These are phyloP conservation scores for Cynara cardunculus DNA, from an alignment of 129 eudicot species.

Conservation along the genomic window DNA sequence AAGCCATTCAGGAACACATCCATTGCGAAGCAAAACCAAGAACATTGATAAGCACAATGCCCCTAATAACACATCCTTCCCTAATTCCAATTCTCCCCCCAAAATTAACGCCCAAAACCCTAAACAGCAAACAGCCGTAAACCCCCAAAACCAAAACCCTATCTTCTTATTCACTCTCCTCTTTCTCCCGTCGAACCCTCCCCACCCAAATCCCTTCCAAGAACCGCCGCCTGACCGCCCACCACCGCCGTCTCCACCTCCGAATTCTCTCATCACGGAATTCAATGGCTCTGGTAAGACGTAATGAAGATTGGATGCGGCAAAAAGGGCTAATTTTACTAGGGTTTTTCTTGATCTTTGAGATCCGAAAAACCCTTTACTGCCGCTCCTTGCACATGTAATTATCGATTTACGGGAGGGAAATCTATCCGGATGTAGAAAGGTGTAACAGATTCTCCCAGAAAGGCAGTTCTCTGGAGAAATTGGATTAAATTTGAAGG, in stretches of 20 bases:
- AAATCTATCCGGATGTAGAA: not conserved
- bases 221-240: conserved; percentile 21
- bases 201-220: conserved; percentile 34
- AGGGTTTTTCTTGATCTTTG: conserved; percentile 30
- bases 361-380: conserved; percentile 10
- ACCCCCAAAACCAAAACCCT: conserved; percentile 19
- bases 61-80: conserved; percentile 23
- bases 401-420: conserved; percentile 17
- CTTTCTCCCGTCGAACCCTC: conserved; percentile 28
- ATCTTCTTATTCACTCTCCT: conserved; percentile 15
- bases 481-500: conserved; percentile 12
- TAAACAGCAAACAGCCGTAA: conserved; percentile 13
- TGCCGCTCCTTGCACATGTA: conserved; percentile 23
- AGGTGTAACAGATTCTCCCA: not conserved
- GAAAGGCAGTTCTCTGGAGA: conserved; percentile 9
- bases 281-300: conserved; percentile 29
- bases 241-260: not conserved
- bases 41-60: conserved; percentile 22
- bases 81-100: conserved; percentile 15
- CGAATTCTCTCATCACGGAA: conserved; percentile 21
- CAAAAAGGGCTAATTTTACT: conserved; percentile 23
- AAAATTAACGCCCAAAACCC: conserved; percentile 24
- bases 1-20: conserved; percentile 34
- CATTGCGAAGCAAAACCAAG: conserved; percentile 16
- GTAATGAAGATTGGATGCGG: conserved; percentile 28